Conservation (phyloP, 768 basidiomycete species). For the Inosperma sp. region DNA sequence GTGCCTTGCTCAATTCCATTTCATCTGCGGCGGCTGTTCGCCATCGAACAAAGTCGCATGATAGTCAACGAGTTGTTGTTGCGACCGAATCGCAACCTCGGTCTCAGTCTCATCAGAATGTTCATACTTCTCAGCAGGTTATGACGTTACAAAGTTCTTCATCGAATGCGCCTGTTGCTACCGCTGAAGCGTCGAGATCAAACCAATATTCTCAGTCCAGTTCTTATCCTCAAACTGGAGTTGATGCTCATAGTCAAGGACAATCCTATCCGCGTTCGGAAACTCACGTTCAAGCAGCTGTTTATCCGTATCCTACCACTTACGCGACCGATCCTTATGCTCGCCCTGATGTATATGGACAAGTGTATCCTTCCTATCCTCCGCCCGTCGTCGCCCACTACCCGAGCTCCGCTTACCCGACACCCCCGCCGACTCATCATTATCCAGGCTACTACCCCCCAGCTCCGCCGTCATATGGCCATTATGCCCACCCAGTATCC, state of each 20-base stretch:
- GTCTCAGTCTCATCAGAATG: conserved; percentile 2
- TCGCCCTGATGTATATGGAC: conserved; percentile 15
- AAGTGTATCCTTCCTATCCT: conserved; percentile 18
- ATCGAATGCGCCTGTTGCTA: neutral
- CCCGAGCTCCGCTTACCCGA: conserved; percentile 2
- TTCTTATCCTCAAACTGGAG: neutral
- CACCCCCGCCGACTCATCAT: conserved; percentile 1
- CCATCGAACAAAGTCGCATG: neutral
- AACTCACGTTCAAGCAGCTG: neutral
- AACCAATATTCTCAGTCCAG: neutral
- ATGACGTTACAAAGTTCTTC: neutral
- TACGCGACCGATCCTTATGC: conserved; percentile 13
- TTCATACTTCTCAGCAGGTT: neutral
- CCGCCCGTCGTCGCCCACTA: conserved; percentile 10
- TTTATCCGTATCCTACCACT: conserved; percentile 8
- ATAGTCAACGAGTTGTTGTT: neutral
- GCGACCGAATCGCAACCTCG: neutral
- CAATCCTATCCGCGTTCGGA: conserved; percentile 2
- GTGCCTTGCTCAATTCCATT: conserved; percentile 6
- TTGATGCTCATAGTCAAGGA: neutral
- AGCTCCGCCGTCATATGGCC: conserved; percentile 3
- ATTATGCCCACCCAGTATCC: conserved; percentile 9
- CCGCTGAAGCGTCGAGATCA: neutral
- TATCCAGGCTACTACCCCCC: conserved; percentile 4
- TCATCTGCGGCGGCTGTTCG: conserved; percentile 3